Percentiles rank a stretch among this genome's conserved stretches.
Conservation (phyloP, 2,329 filamentous ascomycete genomes). For the Xylaria hypoxylon region DNA sequence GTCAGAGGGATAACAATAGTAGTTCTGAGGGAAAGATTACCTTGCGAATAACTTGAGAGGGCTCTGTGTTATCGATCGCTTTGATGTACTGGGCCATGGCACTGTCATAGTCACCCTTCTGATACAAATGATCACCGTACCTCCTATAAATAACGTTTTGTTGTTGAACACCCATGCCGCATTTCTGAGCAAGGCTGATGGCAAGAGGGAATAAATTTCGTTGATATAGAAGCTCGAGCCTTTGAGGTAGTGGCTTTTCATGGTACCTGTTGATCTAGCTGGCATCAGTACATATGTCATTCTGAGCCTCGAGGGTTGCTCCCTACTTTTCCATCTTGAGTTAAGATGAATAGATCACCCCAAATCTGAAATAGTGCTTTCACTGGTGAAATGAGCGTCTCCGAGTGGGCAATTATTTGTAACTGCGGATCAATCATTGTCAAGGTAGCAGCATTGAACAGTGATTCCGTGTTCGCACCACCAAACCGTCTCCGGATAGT, state of each 20-base stretch:
- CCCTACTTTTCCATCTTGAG: slow-evolving; percentile 87
- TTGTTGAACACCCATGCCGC: slow-evolving; percentile 80
- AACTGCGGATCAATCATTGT: slow-evolving; percentile 92
- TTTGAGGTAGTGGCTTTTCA: slow-evolving; percentile 89
- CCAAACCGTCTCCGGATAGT: slow-evolving; percentile 79
- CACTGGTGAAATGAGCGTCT: slow-evolving; percentile 83
- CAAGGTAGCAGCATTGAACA: slow-evolving; percentile 89
- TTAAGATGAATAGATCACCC: slow-evolving; percentile 92
- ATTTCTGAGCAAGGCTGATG: slow-evolving; percentile 92
- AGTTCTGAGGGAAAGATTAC: slow-evolving; percentile 55
- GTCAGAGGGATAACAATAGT: slow-evolving; percentile 41
- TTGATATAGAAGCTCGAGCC: slow-evolving; percentile 92
- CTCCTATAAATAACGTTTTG: slow-evolving; percentile 93
- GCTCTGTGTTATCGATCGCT: slow-evolving; percentile 95
- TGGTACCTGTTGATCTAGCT: slow-evolving; percentile 83
- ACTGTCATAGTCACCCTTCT: slow-evolving; percentile 94
- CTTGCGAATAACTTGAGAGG: slow-evolving; percentile 95
- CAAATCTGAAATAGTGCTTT: slow-evolving; percentile 86
- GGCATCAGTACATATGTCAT: slow-evolving; percentile 42
- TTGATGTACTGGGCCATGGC: slow-evolving; percentile 99
- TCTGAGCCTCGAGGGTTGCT: background rate
- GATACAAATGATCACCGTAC: slow-evolving; percentile 94
- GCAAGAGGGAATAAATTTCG: slow-evolving; percentile 92
- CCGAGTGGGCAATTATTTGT: slow-evolving; percentile 88
- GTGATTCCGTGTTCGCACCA: slow-evolving; percentile 75